A percentile compares a stretch with the other conserved stretches of the same genome.
Conservation (phyloP, 345 rosid genomes). For the Eutrema japonicum region DNA sequence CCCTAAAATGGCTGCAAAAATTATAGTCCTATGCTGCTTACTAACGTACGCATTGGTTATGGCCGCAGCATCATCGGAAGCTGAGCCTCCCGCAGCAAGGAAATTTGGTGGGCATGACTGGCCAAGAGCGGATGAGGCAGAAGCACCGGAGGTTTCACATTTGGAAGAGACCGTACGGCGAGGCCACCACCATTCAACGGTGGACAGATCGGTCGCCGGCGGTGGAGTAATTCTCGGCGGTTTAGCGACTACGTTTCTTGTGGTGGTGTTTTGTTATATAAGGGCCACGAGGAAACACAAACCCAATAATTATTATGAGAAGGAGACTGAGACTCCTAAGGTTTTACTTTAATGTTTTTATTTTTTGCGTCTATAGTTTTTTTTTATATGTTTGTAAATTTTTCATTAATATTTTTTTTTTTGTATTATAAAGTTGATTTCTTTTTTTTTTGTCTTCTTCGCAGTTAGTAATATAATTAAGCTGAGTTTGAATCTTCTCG, state of each 20-base stretch:
- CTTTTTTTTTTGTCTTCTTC: not conserved
- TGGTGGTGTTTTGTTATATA: constrained; percentile 68
- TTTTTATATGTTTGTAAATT: not conserved
- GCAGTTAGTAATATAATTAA: not conserved
- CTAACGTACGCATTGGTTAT: constrained; percentile 36
- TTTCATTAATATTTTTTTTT: not conserved
- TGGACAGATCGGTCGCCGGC: constrained; percentile 73
- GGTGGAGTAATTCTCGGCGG: constrained; percentile 83
- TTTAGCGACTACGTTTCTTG: constrained; percentile 70
- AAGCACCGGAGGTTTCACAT: constrained; percentile 29
- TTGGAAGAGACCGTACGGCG: constrained; percentile 37
- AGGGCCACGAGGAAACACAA: constrained; percentile 69
- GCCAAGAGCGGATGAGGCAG: constrained; percentile 13
- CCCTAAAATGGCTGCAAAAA: constrained; percentile 24
- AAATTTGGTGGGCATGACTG: constrained; percentile 52
- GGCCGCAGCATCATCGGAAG: constrained; percentile 32
- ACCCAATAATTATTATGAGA: constrained; percentile 28
- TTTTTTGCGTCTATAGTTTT: not conserved
- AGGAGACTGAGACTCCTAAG: constrained; percentile 35
- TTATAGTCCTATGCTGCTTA: constrained; percentile 27
- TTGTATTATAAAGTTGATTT: not conserved
- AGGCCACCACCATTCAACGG: constrained; percentile 49
- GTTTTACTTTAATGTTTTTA: constrained; percentile 33
- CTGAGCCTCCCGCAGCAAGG: constrained; percentile 47
- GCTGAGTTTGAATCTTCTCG: not conserved